Percentiles rank a stretch among this genome's conserved stretches.
Evolutionary conservation across 345 rosid genomes (phyloP).

Genomic region (Populus deltoides): DNA sequence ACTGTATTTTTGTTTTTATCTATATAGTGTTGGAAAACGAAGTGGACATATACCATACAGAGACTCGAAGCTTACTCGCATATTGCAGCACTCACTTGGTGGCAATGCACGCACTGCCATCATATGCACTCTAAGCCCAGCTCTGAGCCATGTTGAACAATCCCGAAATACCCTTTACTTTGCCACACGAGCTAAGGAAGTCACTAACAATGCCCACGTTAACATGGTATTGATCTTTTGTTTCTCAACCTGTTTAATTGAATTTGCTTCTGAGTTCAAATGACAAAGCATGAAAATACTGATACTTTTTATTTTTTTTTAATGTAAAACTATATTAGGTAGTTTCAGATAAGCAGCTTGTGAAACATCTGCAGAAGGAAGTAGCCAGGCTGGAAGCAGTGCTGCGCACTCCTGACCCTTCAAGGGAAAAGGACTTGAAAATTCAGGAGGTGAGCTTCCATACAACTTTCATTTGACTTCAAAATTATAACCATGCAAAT

Average conservation of each 20-base stretch:
- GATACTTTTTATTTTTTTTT: background rate
- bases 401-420: constrained; percentile 90
- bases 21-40: constrained; percentile 81
- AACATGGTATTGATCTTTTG: constrained; percentile 68
- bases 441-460: constrained; percentile 63
- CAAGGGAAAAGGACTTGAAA: constrained; percentile 79
- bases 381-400: constrained; percentile 96
- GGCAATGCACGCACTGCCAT: constrained; percentile 99
- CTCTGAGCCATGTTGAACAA: constrained; percentile 82
- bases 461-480: background rate
- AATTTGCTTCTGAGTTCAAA: background rate
- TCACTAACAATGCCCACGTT: constrained; percentile 95
- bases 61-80: constrained; percentile 97
- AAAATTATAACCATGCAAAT: background rate
- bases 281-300: background rate
- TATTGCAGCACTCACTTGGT: constrained; percentile 96
- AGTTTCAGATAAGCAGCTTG: constrained; percentile 94
- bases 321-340: constrained; percentile 42
- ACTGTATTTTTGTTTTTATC: background rate
- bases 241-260: background rate
- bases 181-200: constrained; percentile 99
- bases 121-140: constrained; percentile 95
- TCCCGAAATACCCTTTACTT: constrained; percentile 94
- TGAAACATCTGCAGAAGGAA: constrained; percentile 98
- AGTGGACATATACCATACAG: constrained; percentile 94